Percentiles rank a stretch among this genome's conserved stretches.
Conservation (phyloP, 345 rosid species). For the Salix viminalis region DNA sequence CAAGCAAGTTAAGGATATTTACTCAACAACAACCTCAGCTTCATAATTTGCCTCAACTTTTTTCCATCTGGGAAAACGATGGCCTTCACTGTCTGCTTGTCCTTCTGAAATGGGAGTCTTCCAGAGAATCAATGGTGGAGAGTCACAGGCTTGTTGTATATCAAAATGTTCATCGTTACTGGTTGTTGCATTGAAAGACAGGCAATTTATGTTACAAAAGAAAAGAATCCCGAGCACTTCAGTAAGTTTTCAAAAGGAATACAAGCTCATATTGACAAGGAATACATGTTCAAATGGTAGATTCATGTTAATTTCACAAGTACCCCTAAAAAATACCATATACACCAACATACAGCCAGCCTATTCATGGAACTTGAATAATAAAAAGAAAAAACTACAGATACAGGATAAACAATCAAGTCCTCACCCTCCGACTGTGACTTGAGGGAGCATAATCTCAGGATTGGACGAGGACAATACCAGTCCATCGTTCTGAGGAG, state of each 20-base stretch:
- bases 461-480: conserved; percentile 28
- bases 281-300: conserved; percentile 2
- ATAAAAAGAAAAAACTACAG: conserved; percentile 6
- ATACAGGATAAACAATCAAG: conserved; percentile 13
- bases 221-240: background rate
- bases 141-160: background rate
- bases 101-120: no score
- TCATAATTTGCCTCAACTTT: background rate
- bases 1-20: background rate
- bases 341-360: conserved; percentile 19
- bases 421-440: conserved; percentile 60
- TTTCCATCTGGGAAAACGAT: background rate
- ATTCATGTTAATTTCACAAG: conserved; percentile 18
- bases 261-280: conserved; percentile 20
- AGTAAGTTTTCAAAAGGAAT: conserved; percentile 13
- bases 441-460: conserved; percentile 52
- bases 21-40: background rate
- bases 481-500: conserved; percentile 29
- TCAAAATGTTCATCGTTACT: background rate
- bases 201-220: background rate
- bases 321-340: conserved; percentile 20
- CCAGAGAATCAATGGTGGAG: no score
- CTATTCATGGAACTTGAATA: conserved; percentile 31
- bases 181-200: background rate
- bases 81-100: background rate